phyloP scores from a whole-genome alignment of 2,329 filamentous ascomycete genomes.

The Fusarium sulawesiense region DNA sequence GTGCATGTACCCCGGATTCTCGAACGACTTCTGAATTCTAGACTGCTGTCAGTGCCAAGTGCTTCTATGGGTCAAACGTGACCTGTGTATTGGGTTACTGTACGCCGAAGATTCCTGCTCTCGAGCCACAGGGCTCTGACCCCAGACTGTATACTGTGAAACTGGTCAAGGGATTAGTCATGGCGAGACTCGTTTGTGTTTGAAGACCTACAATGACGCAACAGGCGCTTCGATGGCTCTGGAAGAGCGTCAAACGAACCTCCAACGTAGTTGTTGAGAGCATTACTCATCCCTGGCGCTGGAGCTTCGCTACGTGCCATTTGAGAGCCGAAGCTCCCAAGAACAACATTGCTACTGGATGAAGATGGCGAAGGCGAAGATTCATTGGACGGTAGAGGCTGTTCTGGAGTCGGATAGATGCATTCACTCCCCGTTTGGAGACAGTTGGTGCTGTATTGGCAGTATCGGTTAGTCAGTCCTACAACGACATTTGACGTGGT shows the following conservation, averaged over 20 bases:
- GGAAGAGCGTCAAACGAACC: constrained; percentile 49
- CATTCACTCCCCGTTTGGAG: constrained; percentile 59
- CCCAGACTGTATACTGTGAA: constrained; percentile 56
- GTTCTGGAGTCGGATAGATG: constrained; percentile 49
- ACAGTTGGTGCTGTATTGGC: constrained; percentile 56
- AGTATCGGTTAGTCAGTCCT: constrained; percentile 38
- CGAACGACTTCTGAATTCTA: constrained; percentile 57
- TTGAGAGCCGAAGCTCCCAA: constrained; percentile 24
- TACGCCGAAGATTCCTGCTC: constrained; percentile 49
- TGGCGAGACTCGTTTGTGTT: background rate
- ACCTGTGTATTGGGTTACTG: constrained; percentile 26
- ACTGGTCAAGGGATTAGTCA: constrained; percentile 48
- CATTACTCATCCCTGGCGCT: constrained; percentile 36
- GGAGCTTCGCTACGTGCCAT: constrained; percentile 31
- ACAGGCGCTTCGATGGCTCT: constrained; percentile 47
- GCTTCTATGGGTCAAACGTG: background rate
- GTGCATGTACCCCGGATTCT: constrained; percentile 59
- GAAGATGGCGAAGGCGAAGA: constrained; percentile 33
- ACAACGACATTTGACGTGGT: constrained; percentile 15
- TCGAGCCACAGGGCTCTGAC: constrained; percentile 55
- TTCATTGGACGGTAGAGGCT: constrained; percentile 44
- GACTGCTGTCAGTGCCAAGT: constrained; percentile 26
- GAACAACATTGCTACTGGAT: constrained; percentile 29
- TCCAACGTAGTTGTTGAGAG: constrained; percentile 47
- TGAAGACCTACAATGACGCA: constrained; percentile 46